These are phyloP conservation scores for Scenedesmus sp. DNA, from an alignment of 163 green algal genomes.

Conservation along the genomic window DNA sequence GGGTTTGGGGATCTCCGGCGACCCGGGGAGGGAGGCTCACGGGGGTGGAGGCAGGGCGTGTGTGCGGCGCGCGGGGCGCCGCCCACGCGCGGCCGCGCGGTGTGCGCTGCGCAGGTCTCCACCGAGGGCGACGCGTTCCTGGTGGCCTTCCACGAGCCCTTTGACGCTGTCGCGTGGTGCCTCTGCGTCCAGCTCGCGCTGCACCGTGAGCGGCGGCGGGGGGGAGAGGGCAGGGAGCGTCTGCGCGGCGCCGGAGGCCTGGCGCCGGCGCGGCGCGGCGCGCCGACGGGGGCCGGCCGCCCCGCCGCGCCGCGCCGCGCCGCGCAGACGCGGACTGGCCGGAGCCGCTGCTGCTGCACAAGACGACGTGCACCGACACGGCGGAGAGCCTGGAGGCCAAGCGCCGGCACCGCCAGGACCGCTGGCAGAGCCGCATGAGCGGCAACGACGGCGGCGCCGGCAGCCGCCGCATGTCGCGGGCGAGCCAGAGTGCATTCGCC, in stretches of 20 bases:
- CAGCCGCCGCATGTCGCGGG: too few relatives aligned
- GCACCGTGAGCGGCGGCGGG: conserved; percentile 30
- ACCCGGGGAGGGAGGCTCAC: too few relatives aligned
- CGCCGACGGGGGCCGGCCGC: too few relatives aligned
- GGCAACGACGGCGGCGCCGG: too few relatives aligned
- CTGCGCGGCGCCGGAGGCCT: too few relatives aligned
- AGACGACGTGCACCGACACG: conserved; percentile 51
- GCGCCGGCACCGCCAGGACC: conserved; percentile 19
- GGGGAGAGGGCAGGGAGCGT: not conserved
- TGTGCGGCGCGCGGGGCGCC: not conserved
- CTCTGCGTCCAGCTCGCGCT: conserved; percentile 62
- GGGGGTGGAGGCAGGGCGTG: not conserved
- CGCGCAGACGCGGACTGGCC: conserved; percentile 55
- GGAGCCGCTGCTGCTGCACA: conserved; percentile 48
- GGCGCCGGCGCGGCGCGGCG: too few relatives aligned
- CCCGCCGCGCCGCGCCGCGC: too few relatives aligned
- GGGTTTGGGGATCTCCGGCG: not conserved
- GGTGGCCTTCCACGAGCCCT: conserved; percentile 68
- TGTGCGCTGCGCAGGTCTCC: conserved; percentile 25
- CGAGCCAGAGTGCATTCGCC: not conserved
- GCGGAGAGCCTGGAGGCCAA: conserved; percentile 36
- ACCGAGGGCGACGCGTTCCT: conserved; percentile 77
- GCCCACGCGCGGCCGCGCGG: not conserved
- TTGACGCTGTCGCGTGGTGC: conserved; percentile 68
- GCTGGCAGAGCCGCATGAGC: conserved; percentile 18